Percentiles rank a stretch among this genome's conserved stretches.
Conservation (phyloP, 176 grass and related monocot species). For the Phragmites australis region DNA sequence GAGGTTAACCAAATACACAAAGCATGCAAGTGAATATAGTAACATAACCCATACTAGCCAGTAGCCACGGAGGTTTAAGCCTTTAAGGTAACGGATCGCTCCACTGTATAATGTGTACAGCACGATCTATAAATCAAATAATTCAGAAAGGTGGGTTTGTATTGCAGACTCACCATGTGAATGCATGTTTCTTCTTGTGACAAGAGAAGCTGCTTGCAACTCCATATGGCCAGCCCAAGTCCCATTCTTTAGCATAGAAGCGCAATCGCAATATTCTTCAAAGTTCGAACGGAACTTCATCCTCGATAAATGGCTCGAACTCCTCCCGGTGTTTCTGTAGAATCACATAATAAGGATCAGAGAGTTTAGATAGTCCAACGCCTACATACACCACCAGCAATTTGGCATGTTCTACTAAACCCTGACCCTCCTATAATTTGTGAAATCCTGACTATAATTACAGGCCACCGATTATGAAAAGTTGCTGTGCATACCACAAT, state of each 20-base stretch:
- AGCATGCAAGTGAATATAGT: not conserved
- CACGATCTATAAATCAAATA: not conserved
- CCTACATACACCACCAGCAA: not conserved
- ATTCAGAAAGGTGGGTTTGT: not conserved
- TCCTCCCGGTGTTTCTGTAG: slow-evolving; percentile 63
- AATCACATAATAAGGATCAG: slow-evolving; percentile 16
- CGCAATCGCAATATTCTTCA: slow-evolving; percentile 81
- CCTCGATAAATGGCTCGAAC: slow-evolving; percentile 97
- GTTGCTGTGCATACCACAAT: slow-evolving; percentile 57
- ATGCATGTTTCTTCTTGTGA: slow-evolving; percentile 87
- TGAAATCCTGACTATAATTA: not conserved
- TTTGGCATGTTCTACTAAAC: not conserved
- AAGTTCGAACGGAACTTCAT: slow-evolving; percentile 81
- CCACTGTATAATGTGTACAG: not conserved
- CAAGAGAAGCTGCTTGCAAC: slow-evolving; percentile 86
- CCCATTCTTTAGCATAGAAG: slow-evolving; percentile 84
- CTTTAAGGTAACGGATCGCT: not conserved
- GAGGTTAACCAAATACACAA: not conserved
- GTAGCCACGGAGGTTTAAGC: no score
- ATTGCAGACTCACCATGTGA: slow-evolving; percentile 62
- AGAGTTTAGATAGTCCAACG: not conserved
- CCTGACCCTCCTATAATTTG: not conserved
- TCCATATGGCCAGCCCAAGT: slow-evolving; percentile 97
- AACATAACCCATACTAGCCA: not conserved
- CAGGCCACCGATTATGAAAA: not conserved